Percentiles rank a stretch among this genome's conserved stretches.
phyloP scores from a whole-genome alignment of 441 rosid species.

The Erodium moschatum region DNA sequence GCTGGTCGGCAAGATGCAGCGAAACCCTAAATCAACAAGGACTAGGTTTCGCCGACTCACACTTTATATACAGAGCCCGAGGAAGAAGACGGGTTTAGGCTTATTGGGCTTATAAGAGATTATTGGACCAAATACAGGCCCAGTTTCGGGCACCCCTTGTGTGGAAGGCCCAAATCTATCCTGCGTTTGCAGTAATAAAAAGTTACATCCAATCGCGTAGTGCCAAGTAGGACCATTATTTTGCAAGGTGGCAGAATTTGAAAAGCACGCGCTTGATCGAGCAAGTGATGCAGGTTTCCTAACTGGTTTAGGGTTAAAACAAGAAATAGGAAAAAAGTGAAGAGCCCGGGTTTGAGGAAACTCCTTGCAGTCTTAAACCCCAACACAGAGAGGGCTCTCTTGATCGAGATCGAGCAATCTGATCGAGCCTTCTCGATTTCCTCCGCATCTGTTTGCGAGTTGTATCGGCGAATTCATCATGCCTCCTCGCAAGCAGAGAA shows the following conservation, averaged over 20 bases:
- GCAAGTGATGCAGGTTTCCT: too few species aligned
- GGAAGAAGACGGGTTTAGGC: neutral
- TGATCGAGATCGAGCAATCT: neutral
- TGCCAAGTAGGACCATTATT: too few species aligned
- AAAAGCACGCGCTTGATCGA: too few species aligned
- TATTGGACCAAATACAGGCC: neutral
- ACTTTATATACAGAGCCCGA: neutral
- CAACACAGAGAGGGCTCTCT: neutral
- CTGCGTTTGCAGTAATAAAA: too few species aligned
- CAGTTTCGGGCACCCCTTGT: neutral
- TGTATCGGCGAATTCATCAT: neutral
- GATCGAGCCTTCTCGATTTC: neutral
- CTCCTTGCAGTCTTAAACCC: neutral
- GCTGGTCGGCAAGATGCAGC: neutral
- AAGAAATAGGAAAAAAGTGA: neutral
- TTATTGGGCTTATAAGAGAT: neutral
- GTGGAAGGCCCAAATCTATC: too few species aligned
- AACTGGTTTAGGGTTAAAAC: too few species aligned
- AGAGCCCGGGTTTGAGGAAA: neutral
- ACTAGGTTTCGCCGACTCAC: neutral
- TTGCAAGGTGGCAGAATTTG: too few species aligned
- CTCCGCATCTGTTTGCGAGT: neutral
- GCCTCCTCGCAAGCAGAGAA: conserved; percentile 1
- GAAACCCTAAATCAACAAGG: neutral
- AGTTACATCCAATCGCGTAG: too few species aligned